These are phyloP conservation scores for Euptelea pleiosperma DNA, from an alignment of 164 flowering plant species.

Conservation along the genomic window DNA sequence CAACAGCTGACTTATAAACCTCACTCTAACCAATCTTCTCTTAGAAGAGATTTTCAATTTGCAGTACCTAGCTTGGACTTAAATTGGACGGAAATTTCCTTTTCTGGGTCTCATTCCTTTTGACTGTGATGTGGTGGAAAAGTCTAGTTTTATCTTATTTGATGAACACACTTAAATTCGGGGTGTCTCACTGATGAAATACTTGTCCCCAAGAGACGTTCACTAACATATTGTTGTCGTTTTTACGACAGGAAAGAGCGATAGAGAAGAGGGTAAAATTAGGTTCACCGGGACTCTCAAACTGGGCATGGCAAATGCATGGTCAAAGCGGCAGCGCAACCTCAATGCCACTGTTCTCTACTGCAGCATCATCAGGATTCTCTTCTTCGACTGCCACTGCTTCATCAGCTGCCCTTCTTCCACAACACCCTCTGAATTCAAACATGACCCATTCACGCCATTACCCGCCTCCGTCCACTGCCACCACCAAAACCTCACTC, in stretches of 20 bases:
- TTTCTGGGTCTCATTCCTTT: no score
- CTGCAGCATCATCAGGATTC: slow-evolving; percentile 99
- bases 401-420: slow-evolving; percentile 36
- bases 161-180: no score
- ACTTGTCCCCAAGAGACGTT: no score
- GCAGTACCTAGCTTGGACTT: background rate
- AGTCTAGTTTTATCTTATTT: no score
- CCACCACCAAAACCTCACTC: slow-evolving; percentile 21
- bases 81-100: background rate
- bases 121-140: no score
- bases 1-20: background rate
- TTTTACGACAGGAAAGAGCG: slow-evolving; percentile 33
- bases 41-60: background rate
- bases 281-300: slow-evolving; percentile 24
- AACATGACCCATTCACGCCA: slow-evolving; percentile 16
- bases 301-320: slow-evolving; percentile 47
- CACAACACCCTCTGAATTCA: slow-evolving; percentile 21
- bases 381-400: slow-evolving; percentile 30
- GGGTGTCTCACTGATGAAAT: no score
- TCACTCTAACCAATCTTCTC: background rate
- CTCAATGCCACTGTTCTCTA: slow-evolving; percentile 36
- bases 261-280: slow-evolving; percentile 24
- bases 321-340: slow-evolving; percentile 20
- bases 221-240: background rate
- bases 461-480: slow-evolving; percentile 16